A percentile compares a stretch with the other conserved stretches of the same genome.
Conservation (phyloP, 345 rosid genomes). For the Gossypium raimondii region DNA sequence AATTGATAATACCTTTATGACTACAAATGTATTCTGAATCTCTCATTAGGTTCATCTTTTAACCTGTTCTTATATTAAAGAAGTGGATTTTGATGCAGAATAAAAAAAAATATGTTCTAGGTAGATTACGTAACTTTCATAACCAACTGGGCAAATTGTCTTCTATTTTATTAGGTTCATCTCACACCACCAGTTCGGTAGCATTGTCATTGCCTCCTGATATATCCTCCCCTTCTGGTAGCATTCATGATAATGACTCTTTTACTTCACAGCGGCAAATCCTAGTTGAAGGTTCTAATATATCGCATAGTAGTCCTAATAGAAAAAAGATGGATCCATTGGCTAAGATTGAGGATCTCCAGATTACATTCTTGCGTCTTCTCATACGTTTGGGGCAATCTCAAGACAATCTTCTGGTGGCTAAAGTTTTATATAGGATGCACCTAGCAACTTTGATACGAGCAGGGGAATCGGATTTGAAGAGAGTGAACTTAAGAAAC, state of each 20-base stretch:
- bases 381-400: constrained; percentile 59
- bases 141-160: neutral
- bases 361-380: constrained; percentile 63
- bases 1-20: neutral
- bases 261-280: constrained; percentile 35
- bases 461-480: constrained; percentile 65
- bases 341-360: constrained; percentile 62
- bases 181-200: constrained; percentile 27
- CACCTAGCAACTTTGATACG: constrained; percentile 74
- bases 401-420: constrained; percentile 58
- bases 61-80: neutral
- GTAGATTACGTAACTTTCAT: neutral
- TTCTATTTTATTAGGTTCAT: constrained; percentile 28
- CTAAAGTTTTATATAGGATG: constrained; percentile 74
- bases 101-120: neutral
- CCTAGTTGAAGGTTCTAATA: constrained; percentile 37
- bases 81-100: neutral
- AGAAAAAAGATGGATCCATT: constrained; percentile 43
- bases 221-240: constrained; percentile 37
- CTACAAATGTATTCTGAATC: neutral
- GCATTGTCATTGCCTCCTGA: constrained; percentile 33
- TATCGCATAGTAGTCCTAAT: constrained; percentile 19
- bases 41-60: neutral
- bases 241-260: constrained; percentile 33
- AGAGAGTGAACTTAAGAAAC: constrained; percentile 42